phyloP scores from a whole-genome alignment of 495 filamentous ascomycete genomes.

The Extremus antarcticus region DNA sequence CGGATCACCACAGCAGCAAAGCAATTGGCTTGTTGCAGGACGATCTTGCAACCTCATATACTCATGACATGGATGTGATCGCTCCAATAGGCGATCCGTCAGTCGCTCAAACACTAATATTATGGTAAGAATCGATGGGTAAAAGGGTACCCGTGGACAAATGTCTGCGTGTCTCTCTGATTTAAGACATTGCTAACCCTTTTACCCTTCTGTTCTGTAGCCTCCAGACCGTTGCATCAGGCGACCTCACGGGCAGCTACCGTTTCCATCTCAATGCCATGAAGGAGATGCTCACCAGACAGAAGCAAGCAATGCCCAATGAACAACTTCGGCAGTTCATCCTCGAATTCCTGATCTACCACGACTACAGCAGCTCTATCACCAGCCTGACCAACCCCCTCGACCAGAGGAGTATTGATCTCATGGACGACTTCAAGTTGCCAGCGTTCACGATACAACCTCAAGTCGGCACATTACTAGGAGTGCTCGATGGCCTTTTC shows the following conservation, averaged over 20 bases:
- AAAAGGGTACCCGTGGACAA: too few species aligned
- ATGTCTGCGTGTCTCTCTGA: too few species aligned
- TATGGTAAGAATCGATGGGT: too few species aligned
- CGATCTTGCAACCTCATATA: constrained; percentile 2
- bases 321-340: constrained; percentile 68
- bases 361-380: constrained; percentile 72
- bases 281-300: constrained; percentile 53
- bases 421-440: constrained; percentile 51
- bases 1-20: constrained; percentile 48
- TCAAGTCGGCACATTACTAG: constrained; percentile 60
- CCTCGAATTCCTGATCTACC: constrained; percentile 87
- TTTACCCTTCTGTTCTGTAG: too few species aligned
- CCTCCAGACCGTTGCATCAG: constrained; percentile 69
- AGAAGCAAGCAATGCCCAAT: constrained; percentile 33
- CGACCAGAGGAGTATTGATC: constrained; percentile 37
- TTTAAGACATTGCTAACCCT: too few species aligned
- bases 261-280: constrained; percentile 71
- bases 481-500: constrained; percentile 81
- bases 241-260: constrained; percentile 66
- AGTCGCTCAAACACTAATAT: constrained; percentile 68
- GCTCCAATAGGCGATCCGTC: constrained; percentile 30
- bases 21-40: constrained; percentile 44
- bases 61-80: constrained; percentile 26
- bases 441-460: constrained; percentile 66
- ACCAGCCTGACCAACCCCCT: constrained; percentile 47